Conservation (phyloP, 2,329 filamentous ascomycete species). For the Epichloe hybrida region DNA sequence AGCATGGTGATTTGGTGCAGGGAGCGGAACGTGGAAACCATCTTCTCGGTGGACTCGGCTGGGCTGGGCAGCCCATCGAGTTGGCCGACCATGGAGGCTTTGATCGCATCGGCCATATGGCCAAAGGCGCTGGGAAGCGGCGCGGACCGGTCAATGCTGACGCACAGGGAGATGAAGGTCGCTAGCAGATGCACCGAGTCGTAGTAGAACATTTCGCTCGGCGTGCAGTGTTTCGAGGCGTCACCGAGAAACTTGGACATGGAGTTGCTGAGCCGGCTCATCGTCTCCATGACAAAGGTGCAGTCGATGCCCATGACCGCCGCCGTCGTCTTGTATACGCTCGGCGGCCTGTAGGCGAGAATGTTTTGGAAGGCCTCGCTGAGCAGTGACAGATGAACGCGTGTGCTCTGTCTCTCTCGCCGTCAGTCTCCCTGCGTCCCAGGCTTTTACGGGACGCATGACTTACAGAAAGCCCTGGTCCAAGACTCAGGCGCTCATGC, state of each 20-base stretch:
- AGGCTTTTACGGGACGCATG: not conserved
- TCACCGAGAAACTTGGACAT: conserved; percentile 25
- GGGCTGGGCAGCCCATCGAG: conserved; percentile 7
- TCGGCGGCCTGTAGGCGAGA: conserved; percentile 32
- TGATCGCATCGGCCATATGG: conserved; percentile 15
- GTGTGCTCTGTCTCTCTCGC: conserved; percentile 25
- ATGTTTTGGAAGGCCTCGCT: conserved; percentile 39
- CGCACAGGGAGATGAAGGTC: conserved; percentile 18
- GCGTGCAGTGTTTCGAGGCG: conserved; percentile 21
- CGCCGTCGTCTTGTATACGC: conserved; percentile 34
- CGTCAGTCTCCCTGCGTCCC: conserved; percentile 6
- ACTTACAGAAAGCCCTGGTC: conserved; percentile 37
- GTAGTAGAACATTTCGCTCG: conserved; percentile 30
- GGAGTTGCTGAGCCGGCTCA: conserved; percentile 29
- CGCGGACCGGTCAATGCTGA: conserved; percentile 11
- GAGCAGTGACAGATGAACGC: conserved; percentile 34
- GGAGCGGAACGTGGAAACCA: conserved; percentile 16
- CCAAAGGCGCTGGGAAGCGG: conserved; percentile 13
- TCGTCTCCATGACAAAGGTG: conserved; percentile 28
- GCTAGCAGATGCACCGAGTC: conserved; percentile 28
- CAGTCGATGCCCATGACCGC: conserved; percentile 28
- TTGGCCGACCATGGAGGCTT: conserved; percentile 15
- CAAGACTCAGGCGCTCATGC: conserved; percentile 32
- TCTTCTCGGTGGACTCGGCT: conserved; percentile 6
- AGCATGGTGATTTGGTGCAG: conserved; percentile 24